phyloP scores from a whole-genome alignment of 495 filamentous ascomycete genomes.

The Tuber melanosporum region DNA sequence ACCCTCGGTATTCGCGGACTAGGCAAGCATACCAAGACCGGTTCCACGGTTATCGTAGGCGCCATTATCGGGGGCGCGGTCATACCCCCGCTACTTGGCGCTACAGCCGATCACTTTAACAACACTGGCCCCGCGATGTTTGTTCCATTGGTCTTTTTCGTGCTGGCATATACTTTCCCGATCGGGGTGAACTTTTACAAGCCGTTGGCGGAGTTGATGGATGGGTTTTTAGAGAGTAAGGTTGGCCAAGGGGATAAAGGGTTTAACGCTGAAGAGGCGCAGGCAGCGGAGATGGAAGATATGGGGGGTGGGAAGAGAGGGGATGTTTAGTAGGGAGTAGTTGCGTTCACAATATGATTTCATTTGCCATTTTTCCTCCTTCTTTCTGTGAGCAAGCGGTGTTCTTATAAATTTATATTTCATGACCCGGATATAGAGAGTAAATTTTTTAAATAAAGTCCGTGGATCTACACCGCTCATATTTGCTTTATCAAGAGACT shows the following conservation, averaged over 20 bases:
- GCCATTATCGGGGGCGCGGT: constrained; percentile 54
- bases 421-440: background rate
- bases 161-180: constrained; percentile 55
- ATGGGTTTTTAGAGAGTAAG: constrained; percentile 48
- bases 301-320: constrained; percentile 11
- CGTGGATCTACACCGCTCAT: background rate
- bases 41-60: constrained; percentile 53
- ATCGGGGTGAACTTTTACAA: constrained; percentile 53
- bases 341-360: background rate
- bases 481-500: background rate
- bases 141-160: constrained; percentile 55
- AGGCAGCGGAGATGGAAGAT: constrained; percentile 15
- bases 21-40: constrained; percentile 55
- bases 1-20: constrained; percentile 57
- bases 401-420: background rate
- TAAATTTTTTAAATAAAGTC: background rate
- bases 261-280: constrained; percentile 36
- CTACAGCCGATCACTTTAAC: constrained; percentile 49
- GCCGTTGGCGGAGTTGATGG: constrained; percentile 48
- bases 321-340: constrained; percentile 4
- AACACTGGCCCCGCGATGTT: constrained; percentile 52
- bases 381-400: background rate
- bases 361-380: background rate
- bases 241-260: constrained; percentile 45
- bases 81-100: constrained; percentile 50